These are phyloP conservation scores for Lophiotrema nucula DNA, from an alignment of 495 filamentous ascomycete genomes.

Conservation along the genomic window DNA sequence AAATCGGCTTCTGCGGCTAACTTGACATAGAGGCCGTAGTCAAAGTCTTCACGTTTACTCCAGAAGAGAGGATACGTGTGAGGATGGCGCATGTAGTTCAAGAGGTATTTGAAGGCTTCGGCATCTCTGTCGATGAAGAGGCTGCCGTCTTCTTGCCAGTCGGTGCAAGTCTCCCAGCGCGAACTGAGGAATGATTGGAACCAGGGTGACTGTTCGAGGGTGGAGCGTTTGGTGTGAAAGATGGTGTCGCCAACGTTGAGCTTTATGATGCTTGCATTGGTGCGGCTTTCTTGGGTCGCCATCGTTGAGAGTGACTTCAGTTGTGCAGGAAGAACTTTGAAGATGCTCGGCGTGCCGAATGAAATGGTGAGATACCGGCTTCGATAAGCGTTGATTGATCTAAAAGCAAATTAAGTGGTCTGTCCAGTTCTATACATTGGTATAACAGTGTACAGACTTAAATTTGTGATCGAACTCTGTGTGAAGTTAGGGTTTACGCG, in stretches of 20 bases:
- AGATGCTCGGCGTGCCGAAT: too few relatives aligned
- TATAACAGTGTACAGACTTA: too few relatives aligned
- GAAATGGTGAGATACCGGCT: too few relatives aligned
- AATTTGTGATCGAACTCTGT: too few relatives aligned
- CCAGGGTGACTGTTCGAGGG: neutral
- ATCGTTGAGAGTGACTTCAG: too few relatives aligned
- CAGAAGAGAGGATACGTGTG: conserved; percentile 1
- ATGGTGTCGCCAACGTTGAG: neutral
- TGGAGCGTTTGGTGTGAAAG: neutral
- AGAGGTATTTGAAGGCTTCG: conserved; percentile 3
- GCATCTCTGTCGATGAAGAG: neutral
- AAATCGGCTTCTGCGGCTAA: neutral
- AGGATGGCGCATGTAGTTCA: neutral
- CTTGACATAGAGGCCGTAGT: neutral
- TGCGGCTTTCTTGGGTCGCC: too few relatives aligned
- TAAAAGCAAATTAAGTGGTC: too few relatives aligned
- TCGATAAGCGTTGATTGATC: too few relatives aligned
- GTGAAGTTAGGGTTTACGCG: too few relatives aligned
- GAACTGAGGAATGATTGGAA: neutral
- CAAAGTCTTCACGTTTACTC: neutral
- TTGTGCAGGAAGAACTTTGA: too few relatives aligned
- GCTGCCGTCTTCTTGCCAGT: neutral
- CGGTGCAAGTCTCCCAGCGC: neutral
- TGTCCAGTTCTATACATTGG: too few relatives aligned
- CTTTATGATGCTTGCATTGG: too few relatives aligned